Conservation (phyloP, 768 basidiomycete species). For the Hemileccinum rubropunctum region DNA sequence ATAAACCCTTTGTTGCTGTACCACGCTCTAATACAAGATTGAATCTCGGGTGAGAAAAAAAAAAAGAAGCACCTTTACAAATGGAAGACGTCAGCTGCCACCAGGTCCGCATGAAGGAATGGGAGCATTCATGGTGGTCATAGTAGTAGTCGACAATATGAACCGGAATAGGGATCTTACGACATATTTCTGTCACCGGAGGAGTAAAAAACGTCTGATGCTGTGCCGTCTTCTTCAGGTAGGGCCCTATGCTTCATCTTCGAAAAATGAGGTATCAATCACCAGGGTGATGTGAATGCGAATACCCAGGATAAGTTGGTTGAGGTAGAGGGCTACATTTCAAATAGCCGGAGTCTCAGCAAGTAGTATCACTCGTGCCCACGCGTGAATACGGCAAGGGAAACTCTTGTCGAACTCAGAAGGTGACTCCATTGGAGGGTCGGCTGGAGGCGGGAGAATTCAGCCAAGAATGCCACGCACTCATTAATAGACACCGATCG, state of each 20-base stretch:
- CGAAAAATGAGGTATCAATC: conserved; percentile 6
- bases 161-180: conserved; percentile 17
- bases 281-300: conserved; percentile 1
- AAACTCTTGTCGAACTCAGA: not conserved
- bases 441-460: not conserved
- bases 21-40: conserved; percentile 7
- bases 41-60: conserved; percentile 13
- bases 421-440: not conserved
- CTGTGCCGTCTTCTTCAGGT: conserved; percentile 17
- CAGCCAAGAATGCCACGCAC: not conserved
- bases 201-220: conserved; percentile 20
- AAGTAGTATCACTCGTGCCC: not conserved
- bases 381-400: not conserved
- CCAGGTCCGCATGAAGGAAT: conserved; percentile 2
- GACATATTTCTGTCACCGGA: conserved; percentile 17
- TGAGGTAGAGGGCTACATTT: not conserved
- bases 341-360: not conserved
- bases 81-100: conserved; percentile 9
- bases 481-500: not conserved
- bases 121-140: not conserved
- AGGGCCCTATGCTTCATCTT: conserved; percentile 4
- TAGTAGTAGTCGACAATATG: not conserved
- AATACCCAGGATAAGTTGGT: not conserved
- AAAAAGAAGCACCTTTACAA: conserved; percentile 6
- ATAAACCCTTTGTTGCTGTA: conserved; percentile 6